A percentile compares a stretch with the other conserved stretches of the same genome.
Conservation (phyloP, 805 yeast species). For the Isabelozyma rhagii region DNA sequence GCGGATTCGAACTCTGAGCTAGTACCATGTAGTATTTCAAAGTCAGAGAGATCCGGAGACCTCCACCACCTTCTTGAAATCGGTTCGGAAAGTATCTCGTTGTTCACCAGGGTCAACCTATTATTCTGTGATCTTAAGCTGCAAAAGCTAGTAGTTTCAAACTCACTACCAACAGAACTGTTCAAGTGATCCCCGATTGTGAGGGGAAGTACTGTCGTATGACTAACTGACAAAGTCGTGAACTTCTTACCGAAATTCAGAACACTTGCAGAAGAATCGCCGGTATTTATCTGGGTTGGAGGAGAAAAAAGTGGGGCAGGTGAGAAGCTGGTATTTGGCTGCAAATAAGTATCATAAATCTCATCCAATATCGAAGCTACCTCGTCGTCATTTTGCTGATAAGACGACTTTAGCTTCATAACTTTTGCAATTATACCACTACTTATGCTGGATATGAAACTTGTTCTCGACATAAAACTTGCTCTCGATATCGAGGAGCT, state of each 20-base stretch:
- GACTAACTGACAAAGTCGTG: neutral
- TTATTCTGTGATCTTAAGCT: neutral
- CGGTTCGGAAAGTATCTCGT: neutral
- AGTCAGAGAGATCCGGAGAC: no score
- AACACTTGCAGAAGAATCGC: neutral
- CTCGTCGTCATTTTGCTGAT: neutral
- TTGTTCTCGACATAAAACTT: neutral
- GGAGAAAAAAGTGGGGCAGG: neutral
- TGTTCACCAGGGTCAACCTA: neutral
- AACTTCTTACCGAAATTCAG: neutral
- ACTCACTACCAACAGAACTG: neutral
- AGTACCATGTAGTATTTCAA: no score
- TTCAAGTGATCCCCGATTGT: neutral
- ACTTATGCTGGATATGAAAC: neutral
- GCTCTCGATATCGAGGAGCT: neutral
- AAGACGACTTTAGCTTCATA: no score
- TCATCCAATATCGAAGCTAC: neutral
- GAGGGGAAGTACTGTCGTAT: neutral
- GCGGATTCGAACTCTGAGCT: no score
- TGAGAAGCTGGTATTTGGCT: neutral
- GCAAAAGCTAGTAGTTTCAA: neutral
- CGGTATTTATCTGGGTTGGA: neutral
- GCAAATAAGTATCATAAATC: neutral
- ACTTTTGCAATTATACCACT: neutral
- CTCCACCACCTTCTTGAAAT: no score